These are phyloP conservation scores for Pyrenochaeta sp. DNA, from an alignment of 2,329 filamentous ascomycete genomes.

Conservation along the genomic window DNA sequence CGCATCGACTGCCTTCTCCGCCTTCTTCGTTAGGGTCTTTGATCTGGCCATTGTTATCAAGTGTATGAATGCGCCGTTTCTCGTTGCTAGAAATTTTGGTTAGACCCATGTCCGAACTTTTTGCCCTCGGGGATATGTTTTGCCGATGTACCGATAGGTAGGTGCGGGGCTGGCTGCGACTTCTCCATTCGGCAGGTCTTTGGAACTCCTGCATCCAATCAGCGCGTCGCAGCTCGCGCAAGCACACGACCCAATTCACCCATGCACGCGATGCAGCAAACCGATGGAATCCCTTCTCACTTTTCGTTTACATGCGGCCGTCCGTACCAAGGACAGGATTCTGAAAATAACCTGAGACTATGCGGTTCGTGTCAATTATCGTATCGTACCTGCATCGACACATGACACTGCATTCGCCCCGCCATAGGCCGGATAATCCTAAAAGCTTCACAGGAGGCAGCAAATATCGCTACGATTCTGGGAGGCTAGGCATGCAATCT, in stretches of 20 bases:
- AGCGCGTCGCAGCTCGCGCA: conserved; percentile 31
- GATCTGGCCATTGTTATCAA: conserved; percentile 43
- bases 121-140: conserved; percentile 25
- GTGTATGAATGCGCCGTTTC: conserved; percentile 15
- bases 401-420: neutral
- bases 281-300: conserved; percentile 16
- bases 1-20: conserved; percentile 39
- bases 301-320: conserved; percentile 13
- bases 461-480: neutral
- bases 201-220: conserved; percentile 28
- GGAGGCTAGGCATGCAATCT: neutral
- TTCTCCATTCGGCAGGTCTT: conserved; percentile 20
- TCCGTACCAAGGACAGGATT: conserved; percentile 13
- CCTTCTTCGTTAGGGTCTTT: conserved; percentile 35
- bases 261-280: conserved; percentile 20
- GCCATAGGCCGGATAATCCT: neutral
- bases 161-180: conserved; percentile 22
- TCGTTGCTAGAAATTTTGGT: conserved; percentile 26
- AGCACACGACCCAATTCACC: conserved; percentile 32
- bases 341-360: conserved; percentile 9
- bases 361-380: neutral
- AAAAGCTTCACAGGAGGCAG: neutral
- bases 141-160: conserved; percentile 9
- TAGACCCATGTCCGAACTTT: conserved; percentile 27
- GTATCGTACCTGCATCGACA: neutral